Base-by-base conservation (phyloP, 2,329 filamentous ascomycete genomes). In the Claviceps africana region DNA sequence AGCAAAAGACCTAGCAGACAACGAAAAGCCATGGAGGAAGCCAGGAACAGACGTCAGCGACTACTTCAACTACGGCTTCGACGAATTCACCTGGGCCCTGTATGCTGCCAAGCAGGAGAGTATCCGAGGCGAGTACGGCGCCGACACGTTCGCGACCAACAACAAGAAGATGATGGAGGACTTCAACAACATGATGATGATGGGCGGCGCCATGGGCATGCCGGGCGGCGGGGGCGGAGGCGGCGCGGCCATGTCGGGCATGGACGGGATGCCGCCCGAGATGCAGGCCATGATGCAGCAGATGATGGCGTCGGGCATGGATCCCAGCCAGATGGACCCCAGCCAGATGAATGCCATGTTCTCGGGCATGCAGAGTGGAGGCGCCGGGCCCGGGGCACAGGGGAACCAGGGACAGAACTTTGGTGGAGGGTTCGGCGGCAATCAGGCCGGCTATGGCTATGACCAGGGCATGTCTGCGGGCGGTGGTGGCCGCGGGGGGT, bases 21-120 rank as follows among this genome's bases (percentile, higher is more conserved):
- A 89, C 61, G 86, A 90, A 56, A 97, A 96, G 67, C 90, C 91
- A 19, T 98, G 93, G 93, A 83, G 93, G 45, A 84, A 90, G 57
- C 93, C 93, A 0, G 93, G 93, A 47, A 90, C 91, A 11, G 93
- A 98, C 62, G 81, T 95, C 51, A 93, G 86, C 54, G 93, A 98
- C 66, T 97, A 95, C 71, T 97, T 97, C 79, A 97, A 97, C 73
- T 97, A 97, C 69, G 91, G 91, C 54, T 97, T 97, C 64, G 91
- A 97, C 70, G 91, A 97, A 68, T 97, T 96, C 68, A 95, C 90
- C 1, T 98, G 93, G 93, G 86, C 90, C 6, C 79, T 90, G 51
- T 98, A 98, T 66, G 89, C 90, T 33, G 75, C 88, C 54, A 94
- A 95, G 63, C 93, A 97, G 66, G 83, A 93, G 58, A 75, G 74